Conservation (phyloP, 176 grass and related monocot species). For the Hordeum marinum region DNA sequence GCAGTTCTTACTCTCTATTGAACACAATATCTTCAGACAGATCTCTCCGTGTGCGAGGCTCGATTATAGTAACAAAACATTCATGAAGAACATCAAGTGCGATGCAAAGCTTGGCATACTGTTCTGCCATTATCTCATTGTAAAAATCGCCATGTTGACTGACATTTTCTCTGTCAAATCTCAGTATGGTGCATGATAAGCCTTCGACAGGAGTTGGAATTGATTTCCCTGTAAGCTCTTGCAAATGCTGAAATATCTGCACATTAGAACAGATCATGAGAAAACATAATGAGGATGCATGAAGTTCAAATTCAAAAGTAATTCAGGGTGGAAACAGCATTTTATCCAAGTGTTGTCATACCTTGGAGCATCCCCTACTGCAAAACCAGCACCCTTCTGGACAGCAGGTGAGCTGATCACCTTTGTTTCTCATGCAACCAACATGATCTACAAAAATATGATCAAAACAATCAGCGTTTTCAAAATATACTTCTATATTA, state of each 20-base stretch:
- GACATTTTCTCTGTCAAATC: conserved; percentile 33
- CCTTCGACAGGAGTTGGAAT: conserved; percentile 41
- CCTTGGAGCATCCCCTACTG: conserved; percentile 57
- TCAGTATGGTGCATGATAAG: conserved; percentile 63
- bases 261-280: conserved; percentile 21
- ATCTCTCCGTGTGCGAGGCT: conserved; percentile 61
- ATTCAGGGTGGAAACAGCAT: conserved; percentile 4
- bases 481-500: not conserved
- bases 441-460: conserved; percentile 62
- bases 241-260: conserved; percentile 51
- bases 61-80: conserved; percentile 73
- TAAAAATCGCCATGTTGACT: conserved; percentile 20
- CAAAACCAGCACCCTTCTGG: conserved; percentile 67
- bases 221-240: conserved; percentile 44
- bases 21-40: conserved; percentile 67
- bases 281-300: conserved; percentile 8
- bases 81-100: conserved; percentile 74
- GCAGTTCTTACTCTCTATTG: conserved; percentile 66
- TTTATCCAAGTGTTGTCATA: conserved; percentile 19
- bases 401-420: conserved; percentile 27
- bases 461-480: conserved; percentile 22
- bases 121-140: conserved; percentile 42
- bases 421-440: conserved; percentile 50
- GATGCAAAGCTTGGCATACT: conserved; percentile 51
- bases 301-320: conserved; percentile 13